Evolutionary conservation across 2,329 filamentous ascomycete species (phyloP), one percentile per base, ranked within the genome.

Genomic region (Ascochyta clinopodiicola): DNA sequence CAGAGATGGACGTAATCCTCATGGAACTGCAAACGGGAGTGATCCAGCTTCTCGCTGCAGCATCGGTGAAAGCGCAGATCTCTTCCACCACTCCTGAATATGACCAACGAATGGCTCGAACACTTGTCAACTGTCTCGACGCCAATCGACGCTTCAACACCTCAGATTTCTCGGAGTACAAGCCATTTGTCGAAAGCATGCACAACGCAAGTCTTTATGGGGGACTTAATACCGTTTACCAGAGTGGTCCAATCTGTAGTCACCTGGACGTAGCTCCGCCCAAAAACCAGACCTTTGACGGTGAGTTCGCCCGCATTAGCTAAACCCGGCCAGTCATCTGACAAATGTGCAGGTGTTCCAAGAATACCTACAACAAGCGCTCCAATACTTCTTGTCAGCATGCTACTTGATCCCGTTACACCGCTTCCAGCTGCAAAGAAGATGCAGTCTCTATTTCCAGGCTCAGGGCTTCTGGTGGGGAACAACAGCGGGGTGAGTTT

Each of bases 371-470:
- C 29, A 36, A 61, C 56, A 4, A 50, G 42, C 12, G 49, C 54
- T 15, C 60, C 62, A 6, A 60, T 63, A 8, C 17, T 65, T 1
- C 62, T 58, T 21, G 40, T 65, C 4, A 58, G 44, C 21, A 37
- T 47, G 8, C 39, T 51, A 12, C 44, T 81, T 22, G 84, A 86
- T 56, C 84, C 85, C 0, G 80, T 87, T 1, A 86, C 83, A 0
- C 83, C 84, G 2, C 48, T 63, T 8, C 32, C 83, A 0, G 57
- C 66, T 36, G 76, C 79, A 24, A 78, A 78, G 4, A 59, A 54
- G 37, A 69, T 67, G 50, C 71, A 74, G 56, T 62, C 66, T 0
- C 51, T 56, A 12, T 64, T 69, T 1, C 79, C 80, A 50, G 70
- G 76, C 5, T 78, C 77, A 1, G 76, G 72, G 2, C 66, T 70